These are phyloP conservation scores for Seiridium unicorne DNA, from an alignment of 2,329 filamentous ascomycete genomes.

Conservation along the genomic window DNA sequence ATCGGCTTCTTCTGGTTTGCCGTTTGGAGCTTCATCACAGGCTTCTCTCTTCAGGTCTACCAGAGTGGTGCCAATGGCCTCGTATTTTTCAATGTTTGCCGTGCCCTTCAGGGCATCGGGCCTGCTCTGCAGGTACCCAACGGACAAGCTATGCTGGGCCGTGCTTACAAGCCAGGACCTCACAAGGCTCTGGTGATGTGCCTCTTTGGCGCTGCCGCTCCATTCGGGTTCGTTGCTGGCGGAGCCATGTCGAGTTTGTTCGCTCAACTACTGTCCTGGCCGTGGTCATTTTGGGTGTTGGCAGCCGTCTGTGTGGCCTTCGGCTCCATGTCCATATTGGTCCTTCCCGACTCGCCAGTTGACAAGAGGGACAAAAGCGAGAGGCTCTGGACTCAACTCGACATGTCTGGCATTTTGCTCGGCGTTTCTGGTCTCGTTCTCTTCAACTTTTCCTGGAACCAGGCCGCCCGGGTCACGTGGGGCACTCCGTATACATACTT, in stretches of 20 bases:
- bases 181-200: constrained; percentile 30
- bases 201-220: constrained; percentile 30
- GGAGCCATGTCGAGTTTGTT: constrained; percentile 25
- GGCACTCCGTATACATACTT: constrained; percentile 46
- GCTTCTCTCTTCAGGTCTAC: constrained; percentile 35
- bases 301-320: constrained; percentile 21
- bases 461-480: constrained; percentile 55
- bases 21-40: constrained; percentile 43
- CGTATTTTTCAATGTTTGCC: constrained; percentile 38
- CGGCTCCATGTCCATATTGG: constrained; percentile 20
- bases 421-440: constrained; percentile 53
- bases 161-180: constrained; percentile 38
- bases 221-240: constrained; percentile 26
- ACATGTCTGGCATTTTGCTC: constrained; percentile 25
- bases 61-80: constrained; percentile 23
- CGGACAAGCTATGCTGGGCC: constrained; percentile 50
- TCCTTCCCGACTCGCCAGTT: constrained; percentile 21
- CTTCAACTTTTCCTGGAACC: constrained; percentile 60
- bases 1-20: constrained; percentile 48
- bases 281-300: constrained; percentile 27
- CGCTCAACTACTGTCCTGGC: constrained; percentile 23
- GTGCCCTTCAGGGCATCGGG: constrained; percentile 47
- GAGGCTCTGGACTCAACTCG: constrained; percentile 21
- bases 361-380: constrained; percentile 15
- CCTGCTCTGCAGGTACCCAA: constrained; percentile 54